Percentiles rank a stretch among this genome's conserved stretches.
phyloP scores from a whole-genome alignment of 805 yeast species.

The Ascoidea asiatica region DNA sequence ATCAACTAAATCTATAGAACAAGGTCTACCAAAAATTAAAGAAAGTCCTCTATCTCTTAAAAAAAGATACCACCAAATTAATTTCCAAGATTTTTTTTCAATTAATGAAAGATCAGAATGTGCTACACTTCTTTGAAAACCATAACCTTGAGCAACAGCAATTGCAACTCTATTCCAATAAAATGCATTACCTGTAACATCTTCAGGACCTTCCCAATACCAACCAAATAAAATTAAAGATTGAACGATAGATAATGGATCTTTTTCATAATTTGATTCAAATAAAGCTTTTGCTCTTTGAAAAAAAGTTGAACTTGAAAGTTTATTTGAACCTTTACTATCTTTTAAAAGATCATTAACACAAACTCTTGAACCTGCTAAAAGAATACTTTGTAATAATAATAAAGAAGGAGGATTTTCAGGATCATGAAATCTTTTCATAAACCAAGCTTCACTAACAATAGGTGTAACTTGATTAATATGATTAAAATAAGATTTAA shows the following conservation, averaged over 20 bases:
- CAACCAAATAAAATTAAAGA: constrained; percentile 48
- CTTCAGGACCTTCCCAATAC: constrained; percentile 66
- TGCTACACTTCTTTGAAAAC: constrained; percentile 49
- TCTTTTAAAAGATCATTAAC: constrained; percentile 38
- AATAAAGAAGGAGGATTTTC: constrained; percentile 37
- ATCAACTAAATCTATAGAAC: constrained; percentile 54
- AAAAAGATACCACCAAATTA: constrained; percentile 70
- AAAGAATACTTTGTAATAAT: constrained; percentile 51
- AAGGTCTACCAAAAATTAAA: constrained; percentile 64
- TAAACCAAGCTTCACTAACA: constrained; percentile 46
- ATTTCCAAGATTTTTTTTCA: constrained; percentile 38
- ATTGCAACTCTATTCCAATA: constrained; percentile 63
- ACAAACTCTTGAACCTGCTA: constrained; percentile 56
- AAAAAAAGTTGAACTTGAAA: constrained; percentile 46
- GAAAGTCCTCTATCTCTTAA: constrained; percentile 59
- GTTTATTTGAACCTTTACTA: constrained; percentile 28
- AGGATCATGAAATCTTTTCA: constrained; percentile 40
- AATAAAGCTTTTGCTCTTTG: constrained; percentile 63
- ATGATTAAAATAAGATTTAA: constrained; percentile 46
- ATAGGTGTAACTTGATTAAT: constrained; percentile 63
- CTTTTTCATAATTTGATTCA: constrained; percentile 56
- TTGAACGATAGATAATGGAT: constrained; percentile 48
- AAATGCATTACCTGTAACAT: constrained; percentile 48
- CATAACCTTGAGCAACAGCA: constrained; percentile 61
- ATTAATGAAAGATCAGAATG: constrained; percentile 23